Evolutionary conservation across 2,329 filamentous ascomycete genomes (phyloP).

Genomic region (Fusarium sulawesiense): DNA sequence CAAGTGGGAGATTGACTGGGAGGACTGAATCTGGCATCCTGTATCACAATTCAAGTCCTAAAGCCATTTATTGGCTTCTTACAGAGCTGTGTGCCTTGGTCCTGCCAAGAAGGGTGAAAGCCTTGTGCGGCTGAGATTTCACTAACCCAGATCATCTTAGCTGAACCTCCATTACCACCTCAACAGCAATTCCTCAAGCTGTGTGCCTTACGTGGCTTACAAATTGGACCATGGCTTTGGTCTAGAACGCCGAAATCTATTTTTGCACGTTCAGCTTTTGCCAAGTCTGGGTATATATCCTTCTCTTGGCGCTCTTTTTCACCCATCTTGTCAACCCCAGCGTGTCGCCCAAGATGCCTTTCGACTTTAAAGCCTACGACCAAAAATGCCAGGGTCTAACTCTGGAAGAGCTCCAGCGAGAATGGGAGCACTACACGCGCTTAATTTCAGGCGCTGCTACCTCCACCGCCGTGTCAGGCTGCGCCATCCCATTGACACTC

Average conservation of each 20-base stretch:
- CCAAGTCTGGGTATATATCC: not conserved
- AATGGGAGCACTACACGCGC: conserved; percentile 58
- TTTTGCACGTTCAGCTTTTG: not conserved
- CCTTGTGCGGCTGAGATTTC: conserved; percentile 28
- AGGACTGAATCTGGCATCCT: too few relatives aligned
- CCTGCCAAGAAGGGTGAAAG: too few relatives aligned
- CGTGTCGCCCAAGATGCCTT: conserved; percentile 48
- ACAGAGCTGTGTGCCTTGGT: too few relatives aligned
- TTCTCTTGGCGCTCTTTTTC: not conserved
- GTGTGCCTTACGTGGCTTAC: conserved; percentile 27
- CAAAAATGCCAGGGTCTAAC: conserved; percentile 53
- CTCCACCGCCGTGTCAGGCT: conserved; percentile 53
- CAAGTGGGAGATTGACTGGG: too few relatives aligned
- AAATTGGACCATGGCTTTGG: not conserved
- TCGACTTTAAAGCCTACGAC: conserved; percentile 56
- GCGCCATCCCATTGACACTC: conserved; percentile 54
- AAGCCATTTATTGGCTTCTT: too few relatives aligned
- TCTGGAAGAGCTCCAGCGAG: conserved; percentile 53
- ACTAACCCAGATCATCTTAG: conserved; percentile 10
- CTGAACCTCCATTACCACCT: rapidly evolving
- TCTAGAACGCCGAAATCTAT: not conserved
- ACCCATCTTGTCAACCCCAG: rapidly evolving
- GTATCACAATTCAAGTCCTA: too few relatives aligned
- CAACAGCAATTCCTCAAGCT: not conserved
- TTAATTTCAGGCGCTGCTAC: conserved; percentile 55